Conservation (phyloP, 371 early-diverging fungal species). For the Mortierella sp. region DNA sequence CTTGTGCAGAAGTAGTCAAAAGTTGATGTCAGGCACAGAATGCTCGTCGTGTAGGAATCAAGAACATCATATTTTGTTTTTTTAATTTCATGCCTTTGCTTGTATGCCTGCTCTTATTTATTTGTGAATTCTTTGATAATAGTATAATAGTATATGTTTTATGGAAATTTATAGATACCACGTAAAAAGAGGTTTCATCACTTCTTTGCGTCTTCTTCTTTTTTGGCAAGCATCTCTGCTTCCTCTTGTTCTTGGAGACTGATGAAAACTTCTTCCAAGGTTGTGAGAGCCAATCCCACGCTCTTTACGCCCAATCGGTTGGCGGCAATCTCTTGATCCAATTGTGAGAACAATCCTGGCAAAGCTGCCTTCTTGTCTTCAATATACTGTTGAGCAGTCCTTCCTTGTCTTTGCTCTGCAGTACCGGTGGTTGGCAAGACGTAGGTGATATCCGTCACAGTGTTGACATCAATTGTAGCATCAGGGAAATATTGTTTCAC, state of each 20-base stretch:
- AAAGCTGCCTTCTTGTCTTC: slow-evolving; percentile 45
- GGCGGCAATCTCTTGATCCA: slow-evolving; percentile 50
- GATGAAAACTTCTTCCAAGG: slow-evolving; percentile 71
- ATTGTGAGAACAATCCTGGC: slow-evolving; percentile 44
- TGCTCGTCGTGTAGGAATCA: too few relatives aligned
- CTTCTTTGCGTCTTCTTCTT: slow-evolving; percentile 11
- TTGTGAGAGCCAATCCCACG: slow-evolving; percentile 66
- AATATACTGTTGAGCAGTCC: slow-evolving; percentile 41
- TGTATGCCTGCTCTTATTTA: too few relatives aligned
- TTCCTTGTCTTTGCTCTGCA: slow-evolving; percentile 31
- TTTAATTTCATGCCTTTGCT: too few relatives aligned
- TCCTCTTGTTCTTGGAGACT: slow-evolving; percentile 57
- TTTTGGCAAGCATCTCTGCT: slow-evolving; percentile 27
- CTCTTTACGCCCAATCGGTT: slow-evolving; percentile 49
- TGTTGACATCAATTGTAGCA: slow-evolving; percentile 44
- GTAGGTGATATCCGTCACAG: slow-evolving; percentile 45
- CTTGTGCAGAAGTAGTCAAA: too few relatives aligned
- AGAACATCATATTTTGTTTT: too few relatives aligned
- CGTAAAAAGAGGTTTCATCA: background rate
- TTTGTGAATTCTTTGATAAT: too few relatives aligned
- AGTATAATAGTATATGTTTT: too few relatives aligned
- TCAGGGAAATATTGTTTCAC: slow-evolving; percentile 50
- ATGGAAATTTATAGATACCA: too few relatives aligned
- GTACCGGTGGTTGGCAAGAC: slow-evolving; percentile 45
- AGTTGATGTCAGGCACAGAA: too few relatives aligned